Evolutionary conservation across 1,284 basidiomycete genomes (phyloP).

Genomic region (Cutaneotrichosporon dermatis): DNA sequence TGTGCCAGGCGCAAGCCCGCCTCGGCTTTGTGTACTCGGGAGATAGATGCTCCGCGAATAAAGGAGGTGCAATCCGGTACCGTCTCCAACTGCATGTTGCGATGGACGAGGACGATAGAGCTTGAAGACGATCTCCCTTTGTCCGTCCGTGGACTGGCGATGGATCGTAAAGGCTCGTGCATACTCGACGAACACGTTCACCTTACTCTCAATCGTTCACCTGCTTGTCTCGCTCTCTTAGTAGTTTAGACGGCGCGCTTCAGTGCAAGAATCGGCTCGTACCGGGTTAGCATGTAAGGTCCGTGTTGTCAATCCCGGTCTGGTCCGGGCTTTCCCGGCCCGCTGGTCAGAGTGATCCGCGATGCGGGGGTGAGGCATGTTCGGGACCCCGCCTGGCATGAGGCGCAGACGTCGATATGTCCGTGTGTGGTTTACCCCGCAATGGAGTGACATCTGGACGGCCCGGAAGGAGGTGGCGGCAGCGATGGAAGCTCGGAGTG

Average conservation of each 20-base stretch:
- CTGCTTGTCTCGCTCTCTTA: too few species aligned
- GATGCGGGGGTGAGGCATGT: neutral
- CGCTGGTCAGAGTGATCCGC: neutral
- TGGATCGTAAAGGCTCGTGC: too few species aligned
- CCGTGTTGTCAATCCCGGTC: neutral
- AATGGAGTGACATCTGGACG: neutral
- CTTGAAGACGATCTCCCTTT: too few species aligned
- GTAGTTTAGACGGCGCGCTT: too few species aligned
- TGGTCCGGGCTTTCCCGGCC: neutral
- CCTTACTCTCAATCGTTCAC: too few species aligned
- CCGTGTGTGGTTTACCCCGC: slow-evolving; percentile 3
- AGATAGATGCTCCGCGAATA: neutral
- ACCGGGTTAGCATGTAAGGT: neutral
- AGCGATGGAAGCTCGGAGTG: neutral
- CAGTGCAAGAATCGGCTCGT: neutral
- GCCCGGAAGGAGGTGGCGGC: neutral
- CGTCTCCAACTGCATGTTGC: too few species aligned
- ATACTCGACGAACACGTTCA: too few species aligned
- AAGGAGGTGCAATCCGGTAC: neutral
- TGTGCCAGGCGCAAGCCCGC: neutral
- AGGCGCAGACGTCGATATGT: neutral
- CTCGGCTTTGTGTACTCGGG: neutral
- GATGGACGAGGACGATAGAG: too few species aligned
- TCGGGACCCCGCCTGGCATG: slow-evolving; percentile 1
- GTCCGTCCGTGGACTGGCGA: too few species aligned